Evolutionary conservation across 768 basidiomycete species (phyloP).

Genomic region (Tricholoma terreum): DNA sequence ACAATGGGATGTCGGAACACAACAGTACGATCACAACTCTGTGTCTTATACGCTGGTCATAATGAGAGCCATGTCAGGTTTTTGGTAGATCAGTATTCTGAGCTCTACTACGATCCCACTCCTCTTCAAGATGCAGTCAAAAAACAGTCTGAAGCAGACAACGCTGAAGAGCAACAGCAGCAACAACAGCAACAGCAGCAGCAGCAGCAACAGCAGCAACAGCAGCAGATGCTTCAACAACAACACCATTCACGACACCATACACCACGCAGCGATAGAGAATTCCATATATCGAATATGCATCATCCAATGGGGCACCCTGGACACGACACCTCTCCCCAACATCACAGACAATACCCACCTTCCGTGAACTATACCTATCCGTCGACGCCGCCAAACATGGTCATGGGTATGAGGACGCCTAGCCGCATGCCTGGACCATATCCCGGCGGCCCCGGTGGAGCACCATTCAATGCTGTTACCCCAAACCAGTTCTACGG

Average conservation of each 20-base stretch:
- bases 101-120: constrained; percentile 71
- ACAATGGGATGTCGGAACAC: constrained; percentile 86
- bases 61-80: constrained; percentile 44
- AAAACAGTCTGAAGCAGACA: constrained; percentile 44
- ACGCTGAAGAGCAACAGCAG: constrained; percentile 27
- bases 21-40: constrained; percentile 56
- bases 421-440: constrained; percentile 25
- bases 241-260: constrained; percentile 29
- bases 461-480: constrained; percentile 30
- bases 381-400: constrained; percentile 29
- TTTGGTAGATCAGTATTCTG: constrained; percentile 69
- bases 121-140: constrained; percentile 53
- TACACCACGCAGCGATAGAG: constrained; percentile 28
- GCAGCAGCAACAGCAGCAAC: constrained; percentile 27
- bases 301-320: constrained; percentile 27
- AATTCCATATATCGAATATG: constrained; percentile 24
- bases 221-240: constrained; percentile 23
- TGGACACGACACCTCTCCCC: constrained; percentile 26
- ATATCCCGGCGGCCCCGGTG: constrained; percentile 27
- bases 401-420: constrained; percentile 22
- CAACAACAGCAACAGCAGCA: constrained; percentile 16
- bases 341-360: constrained; percentile 21
- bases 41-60: neutral
- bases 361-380: constrained; percentile 30
- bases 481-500: constrained; percentile 31